Evolutionary conservation across 768 basidiomycete genomes (phyloP), one percentile per base, ranked within the genome.

Genomic region (Rhodotorula taiwanensis): DNA sequence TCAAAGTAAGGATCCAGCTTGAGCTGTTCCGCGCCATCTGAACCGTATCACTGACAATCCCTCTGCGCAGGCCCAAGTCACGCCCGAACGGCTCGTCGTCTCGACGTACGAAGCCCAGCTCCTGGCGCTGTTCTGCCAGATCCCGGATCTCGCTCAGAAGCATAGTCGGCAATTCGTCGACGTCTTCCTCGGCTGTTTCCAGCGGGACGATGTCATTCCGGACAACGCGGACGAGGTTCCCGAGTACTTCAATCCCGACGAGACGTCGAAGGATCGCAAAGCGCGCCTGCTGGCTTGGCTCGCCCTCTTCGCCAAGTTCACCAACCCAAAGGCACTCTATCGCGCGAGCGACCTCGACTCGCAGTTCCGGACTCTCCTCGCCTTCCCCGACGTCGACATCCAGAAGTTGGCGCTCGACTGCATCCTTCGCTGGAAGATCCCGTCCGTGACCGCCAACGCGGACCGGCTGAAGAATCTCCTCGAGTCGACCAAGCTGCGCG

Each of bases 121-220:
- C 5, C 80, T 98, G 20, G 75, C 78, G 14, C 78, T 85, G 0
- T 79, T 97, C 20, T 81, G 81, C n/a, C 82, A 86, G 70, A 83
- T 84, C 61, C 78, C 86, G 0, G 79, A 81, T 3, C 76, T 95
- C 16, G 87, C 85, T 0, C 90, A 97, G 75, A 88, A 86, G 74
- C 86, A 94, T 75, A 89, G 87, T 60, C 85, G 89, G 42, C 83
- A 87, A n/a, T 78, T 97, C 39, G 79, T 95, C n/a, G 85, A 89
- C 0, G 80, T 87, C 59, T 95, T 97, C 78, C 79, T 97, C 42
- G 70, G 83, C 49, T 75, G 72, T 66, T 70, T 71, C 72, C 72
- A 67, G 31, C 67, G 67, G 50, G 67, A 70, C 64, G 63, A 69
- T 31, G 58, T 62, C 30, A 62, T 62, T 25, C 60, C 66, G 14